Percentiles rank a stretch among this genome's conserved stretches.
Conservation (phyloP, 2,329 filamentous ascomycete genomes). For the Hypocreales sp. region DNA sequence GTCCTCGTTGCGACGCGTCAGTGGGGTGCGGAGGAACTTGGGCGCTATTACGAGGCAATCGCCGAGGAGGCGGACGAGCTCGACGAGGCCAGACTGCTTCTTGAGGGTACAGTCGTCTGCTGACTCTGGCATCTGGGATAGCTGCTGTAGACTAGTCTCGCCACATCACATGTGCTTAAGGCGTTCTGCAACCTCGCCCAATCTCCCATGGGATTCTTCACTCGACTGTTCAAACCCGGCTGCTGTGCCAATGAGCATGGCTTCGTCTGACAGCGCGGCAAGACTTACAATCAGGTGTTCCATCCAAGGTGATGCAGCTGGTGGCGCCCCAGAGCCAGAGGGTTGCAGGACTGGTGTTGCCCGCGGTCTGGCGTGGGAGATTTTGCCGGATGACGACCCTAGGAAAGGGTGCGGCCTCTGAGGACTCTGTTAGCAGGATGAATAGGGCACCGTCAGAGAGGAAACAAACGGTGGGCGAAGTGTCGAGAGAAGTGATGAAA, state of each 20-base stretch:
- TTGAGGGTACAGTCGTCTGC: too few relatives aligned
- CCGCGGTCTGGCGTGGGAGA: conserved; percentile 4
- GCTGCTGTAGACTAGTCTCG: too few relatives aligned
- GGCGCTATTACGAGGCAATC: conserved; percentile 4
- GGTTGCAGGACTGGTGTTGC: conserved; percentile 5
- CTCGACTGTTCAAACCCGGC: too few relatives aligned
- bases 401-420: conserved; percentile 3
- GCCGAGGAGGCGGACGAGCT: conserved; percentile 2
- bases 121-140: too few relatives aligned
- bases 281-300: conserved; percentile 6
- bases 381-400: conserved; percentile 4
- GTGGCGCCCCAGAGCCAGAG: conserved; percentile 8
- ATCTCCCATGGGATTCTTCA: conserved; percentile 4
- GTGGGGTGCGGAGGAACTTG: conserved; percentile 7
- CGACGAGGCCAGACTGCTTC: conserved; percentile 1
- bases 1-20: conserved; percentile 5
- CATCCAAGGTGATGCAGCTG: conserved; percentile 7
- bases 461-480: too few relatives aligned
- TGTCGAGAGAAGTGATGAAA: too few relatives aligned
- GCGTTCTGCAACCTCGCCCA: neutral
- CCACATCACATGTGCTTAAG: too few relatives aligned
- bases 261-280: too few relatives aligned
- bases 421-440: too few relatives aligned
- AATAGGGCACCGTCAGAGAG: too few relatives aligned
- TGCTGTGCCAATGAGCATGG: too few relatives aligned